Percentiles rank a stretch among this genome's conserved stretches.
These are phyloP conservation scores for Vigna unguiculata DNA, from an alignment of 306 rosid genomes.

Conservation along the genomic window DNA sequence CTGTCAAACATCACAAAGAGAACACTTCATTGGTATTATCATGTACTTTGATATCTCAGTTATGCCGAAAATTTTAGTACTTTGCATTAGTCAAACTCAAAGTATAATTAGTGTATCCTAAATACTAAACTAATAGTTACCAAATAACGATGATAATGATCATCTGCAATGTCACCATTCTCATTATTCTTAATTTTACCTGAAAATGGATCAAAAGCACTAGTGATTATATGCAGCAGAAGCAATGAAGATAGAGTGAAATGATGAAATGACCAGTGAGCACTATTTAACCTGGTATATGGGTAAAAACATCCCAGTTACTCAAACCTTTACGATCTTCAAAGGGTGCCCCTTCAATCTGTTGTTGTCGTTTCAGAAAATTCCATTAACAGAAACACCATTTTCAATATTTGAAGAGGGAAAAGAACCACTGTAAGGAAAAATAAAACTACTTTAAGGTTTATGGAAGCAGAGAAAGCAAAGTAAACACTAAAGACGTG, in stretches of 20 bases:
- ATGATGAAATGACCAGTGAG: background rate
- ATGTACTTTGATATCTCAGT: too few species aligned
- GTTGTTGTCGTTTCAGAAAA: background rate
- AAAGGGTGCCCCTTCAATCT: slow-evolving; percentile 67
- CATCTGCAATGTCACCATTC: slow-evolving; percentile 71
- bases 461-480: background rate
- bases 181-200: slow-evolving; percentile 49
- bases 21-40: background rate
- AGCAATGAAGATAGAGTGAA: background rate
- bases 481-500: background rate
- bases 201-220: background rate
- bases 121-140: slow-evolving; percentile 36
- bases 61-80: too few species aligned
- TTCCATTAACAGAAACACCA: background rate
- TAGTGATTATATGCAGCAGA: background rate
- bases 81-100: background rate
- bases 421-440: background rate
- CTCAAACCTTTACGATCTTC: slow-evolving; percentile 66
- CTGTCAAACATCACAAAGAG: slow-evolving; percentile 43
- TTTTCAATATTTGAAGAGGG: background rate
- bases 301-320: slow-evolving; percentile 70
- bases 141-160: slow-evolving; percentile 73
- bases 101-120: background rate
- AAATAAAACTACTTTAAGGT: too few species aligned
- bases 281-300: slow-evolving; percentile 51